phyloP scores from a whole-genome alignment of 2,329 filamentous ascomycete species.

The Triangularia verruculosa region DNA sequence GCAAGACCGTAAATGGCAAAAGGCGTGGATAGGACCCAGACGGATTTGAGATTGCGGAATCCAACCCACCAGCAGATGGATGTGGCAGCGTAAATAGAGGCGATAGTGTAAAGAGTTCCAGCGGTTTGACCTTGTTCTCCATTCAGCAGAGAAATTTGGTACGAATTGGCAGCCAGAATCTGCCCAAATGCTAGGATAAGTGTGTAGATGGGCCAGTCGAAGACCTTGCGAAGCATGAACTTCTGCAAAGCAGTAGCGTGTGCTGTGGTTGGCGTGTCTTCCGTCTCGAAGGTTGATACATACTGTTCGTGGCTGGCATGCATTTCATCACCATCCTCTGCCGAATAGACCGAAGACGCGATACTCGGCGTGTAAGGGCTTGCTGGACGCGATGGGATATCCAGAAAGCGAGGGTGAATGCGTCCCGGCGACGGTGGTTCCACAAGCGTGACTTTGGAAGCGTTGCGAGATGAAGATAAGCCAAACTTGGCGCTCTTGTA shows the following conservation, averaged over 20 bases:
- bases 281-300: slow-evolving; percentile 12
- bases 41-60: slow-evolving; percentile 54
- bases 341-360: slow-evolving; percentile 15
- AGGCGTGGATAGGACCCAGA: slow-evolving; percentile 54
- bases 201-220: slow-evolving; percentile 61
- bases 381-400: slow-evolving; percentile 10
- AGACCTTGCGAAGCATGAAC: slow-evolving; percentile 55
- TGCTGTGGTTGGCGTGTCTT: slow-evolving; percentile 1
- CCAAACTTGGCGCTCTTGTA: slow-evolving; percentile 57
- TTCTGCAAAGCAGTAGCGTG: slow-evolving; percentile 28
- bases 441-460: slow-evolving; percentile 24
- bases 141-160: slow-evolving; percentile 63
- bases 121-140: slow-evolving; percentile 59
- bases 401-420: slow-evolving; percentile 10
- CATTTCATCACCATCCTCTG: slow-evolving; percentile 4
- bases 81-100: slow-evolving; percentile 54
- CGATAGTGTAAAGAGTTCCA: slow-evolving; percentile 56
- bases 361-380: slow-evolving; percentile 18
- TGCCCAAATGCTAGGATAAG: slow-evolving; percentile 60
- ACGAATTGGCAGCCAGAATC: slow-evolving; percentile 62
- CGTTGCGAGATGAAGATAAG: slow-evolving; percentile 37
- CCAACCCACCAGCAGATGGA: slow-evolving; percentile 61
- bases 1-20: slow-evolving; percentile 61
- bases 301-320: background rate
- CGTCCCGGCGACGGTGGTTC: slow-evolving; percentile 10